A percentile compares a stretch with the other conserved stretches of the same genome.
Evolutionary conservation across 2,329 filamentous ascomycete genomes (phyloP).

Genomic region (Paecilomyces niveus): DNA sequence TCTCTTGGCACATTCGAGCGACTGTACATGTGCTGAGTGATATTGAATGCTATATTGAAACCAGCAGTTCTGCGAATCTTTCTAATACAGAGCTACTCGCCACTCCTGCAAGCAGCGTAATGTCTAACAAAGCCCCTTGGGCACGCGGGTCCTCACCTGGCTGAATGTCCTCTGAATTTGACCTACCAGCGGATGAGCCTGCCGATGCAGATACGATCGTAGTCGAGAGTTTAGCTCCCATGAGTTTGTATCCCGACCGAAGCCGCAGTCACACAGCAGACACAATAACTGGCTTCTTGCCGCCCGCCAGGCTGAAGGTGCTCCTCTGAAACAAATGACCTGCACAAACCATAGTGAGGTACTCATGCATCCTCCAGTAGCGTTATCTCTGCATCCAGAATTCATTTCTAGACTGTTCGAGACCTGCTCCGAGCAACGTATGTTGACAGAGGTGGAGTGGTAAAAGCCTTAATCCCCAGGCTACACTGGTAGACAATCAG

Average conservation of each 20-base stretch:
- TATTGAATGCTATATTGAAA: not conserved
- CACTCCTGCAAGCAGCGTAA: not conserved
- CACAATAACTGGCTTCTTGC: not conserved
- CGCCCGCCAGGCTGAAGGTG: not conserved
- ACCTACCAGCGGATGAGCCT: not conserved
- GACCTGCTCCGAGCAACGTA: too few relatives aligned
- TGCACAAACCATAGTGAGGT: not conserved
- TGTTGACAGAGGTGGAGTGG: too few relatives aligned
- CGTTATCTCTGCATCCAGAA: not conserved
- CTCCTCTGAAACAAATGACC: not conserved
- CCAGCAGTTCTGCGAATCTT: not conserved
- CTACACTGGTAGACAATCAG: conserved; percentile 13
- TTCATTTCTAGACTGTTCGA: not conserved
- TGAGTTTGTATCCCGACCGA: not conserved
- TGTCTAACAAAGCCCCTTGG: not conserved
- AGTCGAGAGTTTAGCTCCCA: not conserved
- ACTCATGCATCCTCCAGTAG: too few relatives aligned
- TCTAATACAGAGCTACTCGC: not conserved
- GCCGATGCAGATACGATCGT: not conserved
- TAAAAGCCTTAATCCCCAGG: not conserved
- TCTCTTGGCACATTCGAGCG: not conserved
- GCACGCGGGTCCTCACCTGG: not conserved
- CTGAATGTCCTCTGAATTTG: not conserved
- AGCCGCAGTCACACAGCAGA: not conserved
- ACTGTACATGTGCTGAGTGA: not conserved